A percentile compares a stretch with the other conserved stretches of the same genome.
Conservation (phyloP, 2,329 filamentous ascomycete species). For the Apiospora aurea region DNA sequence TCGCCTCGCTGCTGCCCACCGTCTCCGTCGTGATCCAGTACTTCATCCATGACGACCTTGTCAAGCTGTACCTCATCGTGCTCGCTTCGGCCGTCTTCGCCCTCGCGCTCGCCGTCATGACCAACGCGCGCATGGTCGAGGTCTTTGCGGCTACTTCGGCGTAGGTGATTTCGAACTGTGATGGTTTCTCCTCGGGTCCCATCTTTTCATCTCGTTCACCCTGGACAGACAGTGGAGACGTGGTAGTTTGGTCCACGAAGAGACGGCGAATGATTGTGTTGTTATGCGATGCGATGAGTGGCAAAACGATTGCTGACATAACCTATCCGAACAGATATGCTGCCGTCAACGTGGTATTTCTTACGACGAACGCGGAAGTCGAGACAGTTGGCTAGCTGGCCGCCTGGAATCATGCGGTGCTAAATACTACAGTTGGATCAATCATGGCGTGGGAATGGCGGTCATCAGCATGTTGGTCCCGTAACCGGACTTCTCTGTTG, state of each 20-base stretch:
- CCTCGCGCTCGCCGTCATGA: conserved; percentile 28
- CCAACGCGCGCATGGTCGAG: conserved; percentile 28
- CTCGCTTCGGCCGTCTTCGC: conserved; percentile 29
- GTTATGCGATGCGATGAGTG: background rate
- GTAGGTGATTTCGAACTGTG: conserved; percentile 16
- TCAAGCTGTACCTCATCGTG: conserved; percentile 25
- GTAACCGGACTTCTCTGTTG: background rate
- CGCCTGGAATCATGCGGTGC: background rate
- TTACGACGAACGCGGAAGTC: conserved; percentile 26
- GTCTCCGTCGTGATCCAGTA: conserved; percentile 28
- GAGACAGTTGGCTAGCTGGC: background rate
- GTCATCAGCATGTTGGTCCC: background rate
- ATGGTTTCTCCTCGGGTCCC: background rate
- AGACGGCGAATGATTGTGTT: background rate
- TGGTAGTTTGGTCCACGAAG: no score
- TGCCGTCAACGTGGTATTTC: conserved; percentile 27
- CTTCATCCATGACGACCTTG: conserved; percentile 20
- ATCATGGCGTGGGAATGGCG: background rate
- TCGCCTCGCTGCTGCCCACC: conserved; percentile 29
- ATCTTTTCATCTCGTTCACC: background rate
- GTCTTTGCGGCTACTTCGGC: conserved; percentile 30
- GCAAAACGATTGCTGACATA: background rate
- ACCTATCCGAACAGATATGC: conserved; percentile 20
- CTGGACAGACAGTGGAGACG: no score
- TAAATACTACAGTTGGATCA: background rate